Conservation (phyloP, 2,329 filamentous ascomycete genomes). For the Aureobasidium sp. region DNA sequence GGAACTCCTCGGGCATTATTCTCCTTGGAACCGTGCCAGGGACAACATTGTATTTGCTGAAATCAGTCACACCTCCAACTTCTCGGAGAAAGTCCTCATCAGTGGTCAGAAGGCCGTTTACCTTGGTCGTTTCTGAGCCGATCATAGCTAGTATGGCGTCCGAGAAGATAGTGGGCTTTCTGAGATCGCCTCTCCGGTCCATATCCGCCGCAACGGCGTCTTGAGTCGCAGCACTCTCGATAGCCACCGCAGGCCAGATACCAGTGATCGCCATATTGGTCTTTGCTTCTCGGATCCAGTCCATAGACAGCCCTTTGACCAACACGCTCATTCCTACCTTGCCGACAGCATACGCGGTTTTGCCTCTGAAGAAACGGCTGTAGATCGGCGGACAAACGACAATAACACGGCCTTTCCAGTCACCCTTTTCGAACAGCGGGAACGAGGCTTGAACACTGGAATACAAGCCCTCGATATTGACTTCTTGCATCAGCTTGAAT, state of each 20-base stretch:
- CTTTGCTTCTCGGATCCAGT: constrained; percentile 73
- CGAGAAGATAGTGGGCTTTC: constrained; percentile 72
- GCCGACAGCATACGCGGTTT: constrained; percentile 82
- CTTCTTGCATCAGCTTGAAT: constrained; percentile 72
- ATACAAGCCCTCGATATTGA: constrained; percentile 83
- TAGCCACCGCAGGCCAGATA: constrained; percentile 83
- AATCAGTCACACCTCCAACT: constrained; percentile 72
- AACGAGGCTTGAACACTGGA: constrained; percentile 73
- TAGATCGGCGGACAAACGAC: constrained; percentile 90
- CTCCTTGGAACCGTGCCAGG: constrained; percentile 69
- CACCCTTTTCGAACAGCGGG: constrained; percentile 64
- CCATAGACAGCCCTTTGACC: constrained; percentile 85
- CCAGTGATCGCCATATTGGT: constrained; percentile 79
- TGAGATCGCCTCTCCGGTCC: neutral
- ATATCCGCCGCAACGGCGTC: constrained; percentile 45
- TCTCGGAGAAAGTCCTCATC: constrained; percentile 85
- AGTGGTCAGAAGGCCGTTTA: constrained; percentile 78
- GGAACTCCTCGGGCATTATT: constrained; percentile 80
- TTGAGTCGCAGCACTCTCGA: constrained; percentile 80
- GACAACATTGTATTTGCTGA: constrained; percentile 77
- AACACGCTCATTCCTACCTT: constrained; percentile 87
- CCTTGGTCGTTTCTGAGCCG: constrained; percentile 58
- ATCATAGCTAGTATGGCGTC: constrained; percentile 82
- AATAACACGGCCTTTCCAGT: constrained; percentile 68
- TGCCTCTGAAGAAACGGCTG: constrained; percentile 84